A percentile compares a stretch with the other conserved stretches of the same genome.
phyloP scores from a whole-genome alignment of 139 green algal species.

The Micractinium conductrix region DNA sequence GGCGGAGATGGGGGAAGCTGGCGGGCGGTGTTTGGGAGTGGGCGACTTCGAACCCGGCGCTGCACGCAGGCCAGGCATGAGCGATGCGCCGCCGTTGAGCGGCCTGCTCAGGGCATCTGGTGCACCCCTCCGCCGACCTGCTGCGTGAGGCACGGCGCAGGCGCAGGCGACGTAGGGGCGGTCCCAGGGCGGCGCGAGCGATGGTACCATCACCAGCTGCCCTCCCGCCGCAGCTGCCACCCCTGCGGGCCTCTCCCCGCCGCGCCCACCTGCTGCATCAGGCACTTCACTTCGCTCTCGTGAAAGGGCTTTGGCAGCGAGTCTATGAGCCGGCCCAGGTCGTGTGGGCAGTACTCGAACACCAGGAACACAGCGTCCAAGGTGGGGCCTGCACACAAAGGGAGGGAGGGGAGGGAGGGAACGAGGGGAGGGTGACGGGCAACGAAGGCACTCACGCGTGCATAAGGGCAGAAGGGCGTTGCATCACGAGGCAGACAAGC shows the following conservation, averaged over 20 bases:
- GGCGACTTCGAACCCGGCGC: too few relatives aligned
- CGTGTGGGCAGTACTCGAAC: slow-evolving; percentile 88
- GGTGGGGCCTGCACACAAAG: slow-evolving; percentile 17
- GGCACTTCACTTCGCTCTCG: slow-evolving; percentile 74
- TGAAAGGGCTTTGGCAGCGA: slow-evolving; percentile 56
- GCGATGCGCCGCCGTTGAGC: neutral
- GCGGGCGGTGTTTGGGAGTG: too few relatives aligned
- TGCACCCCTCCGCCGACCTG: neutral
- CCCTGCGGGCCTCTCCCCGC: neutral
- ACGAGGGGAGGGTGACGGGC: neutral
- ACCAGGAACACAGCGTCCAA: slow-evolving; percentile 77
- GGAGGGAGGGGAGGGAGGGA: neutral
- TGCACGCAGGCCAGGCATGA: neutral
- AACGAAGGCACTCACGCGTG: neutral
- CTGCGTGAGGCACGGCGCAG: too few relatives aligned
- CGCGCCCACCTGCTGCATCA: slow-evolving; percentile 61
- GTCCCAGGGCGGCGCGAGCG: too few relatives aligned
- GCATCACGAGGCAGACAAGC: too few relatives aligned
- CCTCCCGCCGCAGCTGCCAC: neutral
- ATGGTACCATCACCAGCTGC: neutral
- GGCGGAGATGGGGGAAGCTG: neutral
- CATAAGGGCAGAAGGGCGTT: too few relatives aligned
- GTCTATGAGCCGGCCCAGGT: slow-evolving; percentile 81
- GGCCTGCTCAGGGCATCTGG: neutral
- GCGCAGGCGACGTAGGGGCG: too few relatives aligned